phyloP scores from a whole-genome alignment of 495 filamentous ascomycete genomes.

The Zalerion maritima region DNA sequence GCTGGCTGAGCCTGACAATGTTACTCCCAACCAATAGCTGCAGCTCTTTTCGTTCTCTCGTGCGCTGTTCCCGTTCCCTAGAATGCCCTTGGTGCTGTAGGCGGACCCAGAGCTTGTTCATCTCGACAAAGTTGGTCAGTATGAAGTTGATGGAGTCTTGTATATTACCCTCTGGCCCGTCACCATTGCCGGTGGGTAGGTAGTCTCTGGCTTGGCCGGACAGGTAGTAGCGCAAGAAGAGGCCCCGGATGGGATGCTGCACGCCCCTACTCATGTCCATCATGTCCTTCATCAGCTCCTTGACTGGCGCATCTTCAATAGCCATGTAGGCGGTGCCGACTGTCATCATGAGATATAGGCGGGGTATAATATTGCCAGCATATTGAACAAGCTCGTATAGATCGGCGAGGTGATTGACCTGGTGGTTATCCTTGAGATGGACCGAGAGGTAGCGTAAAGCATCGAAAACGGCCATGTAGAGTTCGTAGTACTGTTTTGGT shows the following conservation, averaged over 20 bases:
- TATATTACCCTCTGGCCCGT: conserved; percentile 91
- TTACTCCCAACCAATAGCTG: conserved; percentile 94
- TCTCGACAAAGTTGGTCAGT: conserved; percentile 97
- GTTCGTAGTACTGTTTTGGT: conserved; percentile 97
- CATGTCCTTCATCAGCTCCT: conserved; percentile 99
- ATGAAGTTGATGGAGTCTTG: conserved; percentile 97
- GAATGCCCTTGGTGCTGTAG: conserved; percentile 96
- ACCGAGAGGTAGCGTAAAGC: conserved; percentile 91
- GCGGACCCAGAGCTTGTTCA: conserved; percentile 99
- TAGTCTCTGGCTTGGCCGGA: conserved; percentile 85
- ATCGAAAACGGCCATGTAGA: conserved; percentile 99
- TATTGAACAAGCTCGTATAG: conserved; percentile 98
- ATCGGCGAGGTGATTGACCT: conserved; percentile 93
- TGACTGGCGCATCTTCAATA: conserved; percentile 93
- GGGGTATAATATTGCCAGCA: conserved; percentile 93
- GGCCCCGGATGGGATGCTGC: conserved; percentile 85
- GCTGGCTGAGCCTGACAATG: conserved; percentile 81
- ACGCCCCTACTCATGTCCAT: conserved; percentile 99
- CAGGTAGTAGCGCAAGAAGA: conserved; percentile 92
- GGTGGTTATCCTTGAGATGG: conserved; percentile 92
- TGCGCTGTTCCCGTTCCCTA: conserved; percentile 79
- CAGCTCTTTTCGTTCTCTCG: conserved; percentile 86
- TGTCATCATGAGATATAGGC: conserved; percentile 96
- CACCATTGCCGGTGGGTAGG: conserved; percentile 64
- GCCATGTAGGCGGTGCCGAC: conserved; percentile 98